Percentiles rank a stretch among this genome's conserved stretches.
Evolutionary conservation across 108 stramenopile genomes (phyloP).

Genomic region (Skeletonema potamos): DNA sequence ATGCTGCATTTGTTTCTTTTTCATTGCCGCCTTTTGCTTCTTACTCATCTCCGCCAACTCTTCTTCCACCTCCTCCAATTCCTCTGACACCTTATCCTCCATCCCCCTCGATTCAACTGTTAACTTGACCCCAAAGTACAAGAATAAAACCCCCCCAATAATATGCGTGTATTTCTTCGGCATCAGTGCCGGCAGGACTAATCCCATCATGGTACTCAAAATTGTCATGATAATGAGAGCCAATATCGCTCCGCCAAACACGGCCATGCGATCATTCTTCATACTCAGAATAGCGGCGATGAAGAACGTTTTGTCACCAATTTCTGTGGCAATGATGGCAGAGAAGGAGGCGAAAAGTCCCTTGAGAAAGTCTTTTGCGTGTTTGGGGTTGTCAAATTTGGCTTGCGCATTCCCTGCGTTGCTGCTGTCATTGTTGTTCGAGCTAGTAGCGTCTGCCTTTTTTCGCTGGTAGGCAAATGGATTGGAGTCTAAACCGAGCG

Average conservation of each 20-base stretch:
- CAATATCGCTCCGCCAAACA: slow-evolving; percentile 90
- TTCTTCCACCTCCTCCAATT: slow-evolving; percentile 98
- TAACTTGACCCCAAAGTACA: slow-evolving; percentile 97
- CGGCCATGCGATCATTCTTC: slow-evolving; percentile 86
- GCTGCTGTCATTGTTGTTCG: slow-evolving; percentile 4
- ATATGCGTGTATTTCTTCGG: slow-evolving; percentile 94
- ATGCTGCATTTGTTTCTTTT: slow-evolving; percentile 26
- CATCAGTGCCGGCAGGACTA: slow-evolving; percentile 89
- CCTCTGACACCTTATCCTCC: slow-evolving; percentile 90
- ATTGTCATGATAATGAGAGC: slow-evolving; percentile 96
- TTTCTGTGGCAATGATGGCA: slow-evolving; percentile 98
- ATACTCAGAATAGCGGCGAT: slow-evolving; percentile 98
- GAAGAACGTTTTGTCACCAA: slow-evolving; percentile 99
- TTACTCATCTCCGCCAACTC: slow-evolving; percentile 71
- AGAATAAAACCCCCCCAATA: slow-evolving; percentile 89
- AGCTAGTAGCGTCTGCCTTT: neutral
- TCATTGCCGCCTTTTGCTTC: slow-evolving; percentile 56
- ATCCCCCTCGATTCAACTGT: slow-evolving; percentile 83
- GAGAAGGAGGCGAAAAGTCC: slow-evolving; percentile 75
- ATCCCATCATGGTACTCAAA: slow-evolving; percentile 88
- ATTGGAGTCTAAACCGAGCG: slow-evolving; percentile 43
- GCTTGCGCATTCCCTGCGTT: neutral
- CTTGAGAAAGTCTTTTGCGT: slow-evolving; percentile 47
- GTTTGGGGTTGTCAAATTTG: slow-evolving; percentile 41
- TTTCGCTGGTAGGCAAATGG: slow-evolving; percentile 18